These are phyloP conservation scores for Crotalaria pallida DNA, from an alignment of 306 rosid species.

Conservation along the genomic window DNA sequence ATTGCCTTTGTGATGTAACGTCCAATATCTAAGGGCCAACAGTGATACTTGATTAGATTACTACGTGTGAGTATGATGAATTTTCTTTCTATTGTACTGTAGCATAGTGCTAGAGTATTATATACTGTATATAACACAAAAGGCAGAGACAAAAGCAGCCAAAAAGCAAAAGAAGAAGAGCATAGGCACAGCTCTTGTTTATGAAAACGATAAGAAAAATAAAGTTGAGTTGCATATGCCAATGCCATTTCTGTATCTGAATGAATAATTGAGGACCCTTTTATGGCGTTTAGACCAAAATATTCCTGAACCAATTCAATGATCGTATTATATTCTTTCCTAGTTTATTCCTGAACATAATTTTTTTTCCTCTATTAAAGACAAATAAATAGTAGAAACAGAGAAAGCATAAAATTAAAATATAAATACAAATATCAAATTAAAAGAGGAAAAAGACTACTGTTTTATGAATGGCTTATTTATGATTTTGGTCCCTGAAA, in stretches of 20 bases:
- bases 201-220: conserved; percentile 27
- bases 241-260: conserved; percentile 28
- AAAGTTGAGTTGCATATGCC: conserved; percentile 16
- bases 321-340: not conserved
- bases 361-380: no score
- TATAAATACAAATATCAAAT: no score
- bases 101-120: not conserved
- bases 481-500: no score
- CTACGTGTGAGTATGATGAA: conserved; percentile 13
- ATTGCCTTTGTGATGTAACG: conserved; percentile 6
- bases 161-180: conserved; percentile 38
- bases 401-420: no score
- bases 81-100: no score
- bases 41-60: conserved; percentile 3
- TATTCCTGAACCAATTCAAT: conserved; percentile 27
- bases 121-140: no score
- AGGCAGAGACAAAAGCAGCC: conserved; percentile 36
- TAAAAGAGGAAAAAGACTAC: no score
- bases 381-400: no score
- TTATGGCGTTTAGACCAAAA: conserved; percentile 21
- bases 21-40: conserved; percentile 18
- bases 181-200: conserved; percentile 13
- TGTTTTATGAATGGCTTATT: no score
- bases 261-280: conserved; percentile 23
- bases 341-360: no score